Base-by-base conservation (phyloP, 2,329 filamentous ascomycete species). In the Ustulina deusta region DNA sequence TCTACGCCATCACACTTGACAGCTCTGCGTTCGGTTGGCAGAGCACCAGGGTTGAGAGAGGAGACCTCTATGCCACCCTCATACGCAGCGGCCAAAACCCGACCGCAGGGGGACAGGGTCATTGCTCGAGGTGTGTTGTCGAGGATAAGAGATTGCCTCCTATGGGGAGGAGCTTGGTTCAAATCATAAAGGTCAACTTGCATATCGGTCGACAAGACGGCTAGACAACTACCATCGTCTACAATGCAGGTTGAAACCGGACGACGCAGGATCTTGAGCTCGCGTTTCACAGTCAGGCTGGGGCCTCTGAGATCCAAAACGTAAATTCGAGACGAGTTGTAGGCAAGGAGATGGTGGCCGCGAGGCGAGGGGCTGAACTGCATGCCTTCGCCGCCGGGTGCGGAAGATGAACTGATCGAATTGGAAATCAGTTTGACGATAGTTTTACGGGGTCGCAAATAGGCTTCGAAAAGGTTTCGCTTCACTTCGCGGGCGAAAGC, bases 51-150 rank as follows among this genome's bases (percentile, higher is more conserved):
- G 55, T 87, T 88, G 44, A 97, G 82, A 5, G 93, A 92, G 32
- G 92, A 90, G 0, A 97, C 92, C 78, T 97, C 94, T 69, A 97
- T 94, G n/a, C 92, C 93, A 63, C 92, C 92, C 75, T 93, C 90
- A 78, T 94, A 97, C 7, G 93, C 93, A 17, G 93, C 91, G 27
- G 94, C 94, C 52, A 97, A 81, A 15, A 97, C 92, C 49, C 90
- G 89, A 27, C 93, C 93, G 70, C 91, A 92, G 1, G 93, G 93
- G 0, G 93, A 95, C 34, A 97, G 82, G 17, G 92, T 90, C 71
- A 97, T 91, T 15, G 93, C 89, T 62, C 90, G 88, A 9, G 94
- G 93, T 63, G 89, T 87, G 78, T 96, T 90, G 74, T 95, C 92
- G 68, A 97, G 84, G 52, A 91, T 87, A 64, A 97, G 86, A 36